Conservation (phyloP, 164 flowering plant genomes). For the Vitis vinifera region DNA sequence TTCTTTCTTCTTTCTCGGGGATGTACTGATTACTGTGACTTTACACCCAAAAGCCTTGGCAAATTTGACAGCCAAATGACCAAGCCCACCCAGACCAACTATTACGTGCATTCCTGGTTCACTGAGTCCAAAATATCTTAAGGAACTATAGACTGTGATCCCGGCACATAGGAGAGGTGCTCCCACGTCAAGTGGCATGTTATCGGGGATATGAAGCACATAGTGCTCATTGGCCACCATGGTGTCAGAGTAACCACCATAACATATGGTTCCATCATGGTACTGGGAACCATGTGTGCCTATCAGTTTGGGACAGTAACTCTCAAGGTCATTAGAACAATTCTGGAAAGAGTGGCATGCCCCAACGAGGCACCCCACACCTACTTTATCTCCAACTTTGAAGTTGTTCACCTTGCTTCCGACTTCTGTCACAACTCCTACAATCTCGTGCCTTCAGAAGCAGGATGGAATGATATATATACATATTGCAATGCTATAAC, state of each 20-base stretch:
- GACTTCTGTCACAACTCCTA: constrained; percentile 24
- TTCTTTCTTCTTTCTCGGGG: constrained; percentile 9
- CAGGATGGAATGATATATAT: no score
- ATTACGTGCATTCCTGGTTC: constrained; percentile 7
- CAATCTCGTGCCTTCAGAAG: constrained; percentile 27
- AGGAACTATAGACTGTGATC: not conserved
- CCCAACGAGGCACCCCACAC: constrained; percentile 35
- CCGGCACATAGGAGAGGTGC: no score
- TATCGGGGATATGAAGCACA: constrained; percentile 5
- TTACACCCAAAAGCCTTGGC: constrained; percentile 12
- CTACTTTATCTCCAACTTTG: constrained; percentile 34
- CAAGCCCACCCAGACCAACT: not conserved
- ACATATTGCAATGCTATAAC: no score
- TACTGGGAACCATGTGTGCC: constrained; percentile 12
- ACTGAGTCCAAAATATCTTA: not conserved
- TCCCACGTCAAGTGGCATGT: constrained; percentile 2
- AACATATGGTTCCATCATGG: constrained; percentile 24
- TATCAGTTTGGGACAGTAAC: constrained; percentile 24
- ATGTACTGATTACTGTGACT: constrained; percentile 10
- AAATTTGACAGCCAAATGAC: no score
- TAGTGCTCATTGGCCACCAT: constrained; percentile 11
- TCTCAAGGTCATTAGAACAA: constrained; percentile 22
- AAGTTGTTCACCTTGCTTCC: constrained; percentile 26
- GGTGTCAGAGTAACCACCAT: constrained; percentile 23
- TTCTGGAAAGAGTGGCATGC: constrained; percentile 25